Percentiles rank a stretch among this genome's conserved stretches.
Evolutionary conservation across 495 filamentous ascomycete species (phyloP).

Genomic region (Penicillium tannophilum): DNA sequence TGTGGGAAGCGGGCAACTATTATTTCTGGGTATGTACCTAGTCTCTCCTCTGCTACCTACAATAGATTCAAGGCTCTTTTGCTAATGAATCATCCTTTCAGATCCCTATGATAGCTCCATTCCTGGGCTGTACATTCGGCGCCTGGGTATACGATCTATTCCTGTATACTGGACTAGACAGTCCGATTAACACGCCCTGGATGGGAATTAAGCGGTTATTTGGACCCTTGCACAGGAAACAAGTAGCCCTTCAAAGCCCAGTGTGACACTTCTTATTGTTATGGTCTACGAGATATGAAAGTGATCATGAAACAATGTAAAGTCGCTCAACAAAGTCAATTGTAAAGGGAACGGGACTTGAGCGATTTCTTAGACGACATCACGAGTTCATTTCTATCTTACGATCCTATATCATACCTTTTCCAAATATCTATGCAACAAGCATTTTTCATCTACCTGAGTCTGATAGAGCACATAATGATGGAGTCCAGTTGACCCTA

Average conservation of each 20-base stretch:
- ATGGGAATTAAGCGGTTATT: constrained; percentile 52
- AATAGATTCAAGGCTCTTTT: background rate
- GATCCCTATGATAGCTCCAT: constrained; percentile 60
- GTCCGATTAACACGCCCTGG: constrained; percentile 60
- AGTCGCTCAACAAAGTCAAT: background rate
- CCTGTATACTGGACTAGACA: constrained; percentile 58
- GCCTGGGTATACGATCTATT: constrained; percentile 65
- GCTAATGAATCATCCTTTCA: constrained; percentile 9
- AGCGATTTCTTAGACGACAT: background rate
- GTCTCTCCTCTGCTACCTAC: background rate
- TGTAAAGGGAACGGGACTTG: background rate
- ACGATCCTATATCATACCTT: background rate
- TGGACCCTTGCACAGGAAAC: constrained; percentile 21
- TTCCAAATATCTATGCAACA: too few species aligned
- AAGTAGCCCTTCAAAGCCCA: constrained; percentile 20
- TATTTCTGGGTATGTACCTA: constrained; percentile 62
- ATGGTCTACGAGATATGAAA: background rate
- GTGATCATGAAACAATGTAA: background rate
- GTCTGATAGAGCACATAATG: too few species aligned
- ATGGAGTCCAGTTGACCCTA: too few species aligned
- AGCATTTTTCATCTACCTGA: too few species aligned
- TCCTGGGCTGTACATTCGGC: constrained; percentile 59
- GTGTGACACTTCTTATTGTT: constrained; percentile 21
- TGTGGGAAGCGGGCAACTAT: constrained; percentile 63
- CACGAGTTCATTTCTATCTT: background rate